Evolutionary conservation across 1,139 yeast species (phyloP).

Genomic region (Lodderomyces elongisporus): DNA sequence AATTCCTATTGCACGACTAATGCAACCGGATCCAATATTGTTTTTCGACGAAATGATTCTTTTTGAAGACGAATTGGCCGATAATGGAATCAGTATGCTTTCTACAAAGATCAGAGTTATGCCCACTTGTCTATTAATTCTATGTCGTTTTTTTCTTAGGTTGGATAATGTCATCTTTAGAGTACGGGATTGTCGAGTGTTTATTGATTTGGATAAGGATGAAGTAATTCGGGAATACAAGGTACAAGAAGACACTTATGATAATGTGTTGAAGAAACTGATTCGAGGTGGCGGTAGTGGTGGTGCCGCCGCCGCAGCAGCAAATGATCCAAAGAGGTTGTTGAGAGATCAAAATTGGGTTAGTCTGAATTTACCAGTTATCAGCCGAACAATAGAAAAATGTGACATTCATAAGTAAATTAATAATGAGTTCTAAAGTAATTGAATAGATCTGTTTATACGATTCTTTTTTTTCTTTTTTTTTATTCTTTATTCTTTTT

Average conservation of each 20-base stretch:
- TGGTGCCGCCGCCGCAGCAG: constrained; percentile 7
- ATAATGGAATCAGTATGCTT: constrained; percentile 82
- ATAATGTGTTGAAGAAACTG: constrained; percentile 40
- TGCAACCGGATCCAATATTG: constrained; percentile 76
- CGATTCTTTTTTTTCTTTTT: neutral
- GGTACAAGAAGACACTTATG: constrained; percentile 65
- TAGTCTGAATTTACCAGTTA: constrained; percentile 50
- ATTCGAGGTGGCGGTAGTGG: constrained; percentile 18
- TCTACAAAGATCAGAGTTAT: constrained; percentile 83
- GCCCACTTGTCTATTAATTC: constrained; percentile 70
- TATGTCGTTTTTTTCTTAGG: constrained; percentile 75
- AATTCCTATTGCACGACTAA: constrained; percentile 68
- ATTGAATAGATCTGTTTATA: neutral
- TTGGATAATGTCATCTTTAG: constrained; percentile 87
- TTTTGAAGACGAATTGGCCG: constrained; percentile 94
- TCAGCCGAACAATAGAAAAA: constrained; percentile 12
- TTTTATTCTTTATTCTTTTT: no score
- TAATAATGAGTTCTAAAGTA: no score
- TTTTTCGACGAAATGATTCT: constrained; percentile 85
- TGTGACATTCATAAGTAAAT: no score
- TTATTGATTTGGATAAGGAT: constrained; percentile 67
- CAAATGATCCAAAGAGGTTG: constrained; percentile 67
- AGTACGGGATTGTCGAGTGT: constrained; percentile 78
- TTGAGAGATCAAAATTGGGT: constrained; percentile 86
- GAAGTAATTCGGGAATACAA: constrained; percentile 71